phyloP scores from a whole-genome alignment of 345 rosid species.

The Boechera stricta region DNA sequence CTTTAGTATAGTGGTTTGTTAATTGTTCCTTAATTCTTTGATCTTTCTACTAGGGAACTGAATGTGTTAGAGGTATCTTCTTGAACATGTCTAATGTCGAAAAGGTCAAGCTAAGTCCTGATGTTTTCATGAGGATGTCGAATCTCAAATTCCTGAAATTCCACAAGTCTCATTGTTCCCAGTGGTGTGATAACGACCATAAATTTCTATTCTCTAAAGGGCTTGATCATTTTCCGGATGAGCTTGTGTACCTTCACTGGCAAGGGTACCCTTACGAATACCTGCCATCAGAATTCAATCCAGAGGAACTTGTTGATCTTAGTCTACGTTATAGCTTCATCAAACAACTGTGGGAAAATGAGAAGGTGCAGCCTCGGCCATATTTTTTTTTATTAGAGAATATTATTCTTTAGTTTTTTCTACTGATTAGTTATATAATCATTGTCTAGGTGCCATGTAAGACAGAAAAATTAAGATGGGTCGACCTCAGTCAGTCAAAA shows the following conservation, averaged over 20 bases:
- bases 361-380: constrained; percentile 21
- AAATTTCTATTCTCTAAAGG: background rate
- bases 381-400: background rate
- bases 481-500: constrained; percentile 37
- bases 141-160: constrained; percentile 48
- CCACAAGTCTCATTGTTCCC: constrained; percentile 33
- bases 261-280: constrained; percentile 36
- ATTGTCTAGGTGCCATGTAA: constrained; percentile 18
- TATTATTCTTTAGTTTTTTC: background rate
- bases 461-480: constrained; percentile 37
- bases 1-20: background rate
- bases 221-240: constrained; percentile 32
- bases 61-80: constrained; percentile 44
- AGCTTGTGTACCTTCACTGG: constrained; percentile 48
- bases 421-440: background rate
- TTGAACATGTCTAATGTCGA: constrained; percentile 33
- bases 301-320: constrained; percentile 38
- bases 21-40: background rate
- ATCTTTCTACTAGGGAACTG: constrained; percentile 39
- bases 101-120: constrained; percentile 25
- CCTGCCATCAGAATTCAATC: constrained; percentile 41
- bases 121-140: constrained; percentile 40
- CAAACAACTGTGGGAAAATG: constrained; percentile 43
- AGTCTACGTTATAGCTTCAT: constrained; percentile 32
- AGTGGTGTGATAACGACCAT: constrained; percentile 1